A percentile compares a stretch with the other conserved stretches of the same genome.
These are phyloP conservation scores for Penstemon davidsonii DNA, from an alignment of 257 asterid genomes.

Conservation along the genomic window DNA sequence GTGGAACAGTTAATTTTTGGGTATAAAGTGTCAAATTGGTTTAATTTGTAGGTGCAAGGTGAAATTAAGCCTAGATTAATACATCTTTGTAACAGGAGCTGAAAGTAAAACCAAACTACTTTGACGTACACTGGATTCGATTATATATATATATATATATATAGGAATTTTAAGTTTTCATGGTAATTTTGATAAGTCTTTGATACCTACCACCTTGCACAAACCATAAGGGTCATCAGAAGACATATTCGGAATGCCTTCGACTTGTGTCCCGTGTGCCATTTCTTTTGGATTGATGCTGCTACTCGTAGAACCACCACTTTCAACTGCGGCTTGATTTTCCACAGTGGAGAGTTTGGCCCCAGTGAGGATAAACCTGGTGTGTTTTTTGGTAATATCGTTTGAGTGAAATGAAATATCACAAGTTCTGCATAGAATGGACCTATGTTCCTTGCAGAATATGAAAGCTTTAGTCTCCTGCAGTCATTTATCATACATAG, in stretches of 20 bases:
- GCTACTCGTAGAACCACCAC: slow-evolving; percentile 9
- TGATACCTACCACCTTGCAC: slow-evolving; percentile 1
- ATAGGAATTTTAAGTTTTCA: no score
- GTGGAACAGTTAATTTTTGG: no score
- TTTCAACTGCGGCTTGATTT: not conserved
- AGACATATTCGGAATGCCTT: not conserved
- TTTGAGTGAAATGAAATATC: not conserved
- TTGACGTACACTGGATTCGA: no score
- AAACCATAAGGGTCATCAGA: slow-evolving; percentile 14
- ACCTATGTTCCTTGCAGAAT: slow-evolving; percentile 12
- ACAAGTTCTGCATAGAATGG: slow-evolving; percentile 8
- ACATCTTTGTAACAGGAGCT: not conserved
- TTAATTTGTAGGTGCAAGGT: no score
- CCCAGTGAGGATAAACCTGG: not conserved
- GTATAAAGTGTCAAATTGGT: no score
- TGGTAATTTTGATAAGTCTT: not conserved
- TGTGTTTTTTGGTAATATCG: not conserved
- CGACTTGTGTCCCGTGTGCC: not conserved
- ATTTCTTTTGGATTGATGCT: not conserved
- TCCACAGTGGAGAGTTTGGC: not conserved
- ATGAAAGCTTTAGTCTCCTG: slow-evolving; percentile 15
- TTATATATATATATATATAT: no score
- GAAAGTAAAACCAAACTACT: not conserved
- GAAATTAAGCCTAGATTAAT: not conserved
- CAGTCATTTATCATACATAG: not conserved